Conservation (phyloP, 139 green algal species). For the Monoraphidium neglectum region DNA sequence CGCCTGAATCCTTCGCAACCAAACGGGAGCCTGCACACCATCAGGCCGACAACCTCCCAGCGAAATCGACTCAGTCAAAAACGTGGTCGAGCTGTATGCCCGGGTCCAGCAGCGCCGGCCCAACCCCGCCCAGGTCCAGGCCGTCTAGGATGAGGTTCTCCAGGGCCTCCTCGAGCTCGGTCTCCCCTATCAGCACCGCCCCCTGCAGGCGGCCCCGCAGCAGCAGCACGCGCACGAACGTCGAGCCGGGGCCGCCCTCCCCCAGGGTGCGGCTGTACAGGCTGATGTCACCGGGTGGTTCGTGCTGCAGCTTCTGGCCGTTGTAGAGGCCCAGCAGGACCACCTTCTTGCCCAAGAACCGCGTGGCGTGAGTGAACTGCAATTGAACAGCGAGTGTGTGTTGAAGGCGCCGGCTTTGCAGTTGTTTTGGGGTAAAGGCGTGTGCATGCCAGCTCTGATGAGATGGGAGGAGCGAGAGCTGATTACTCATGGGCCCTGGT, state of each 20-base stretch:
- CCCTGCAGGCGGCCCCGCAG: constrained; percentile 67
- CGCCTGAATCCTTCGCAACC: too few species aligned
- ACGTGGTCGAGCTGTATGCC: constrained; percentile 78
- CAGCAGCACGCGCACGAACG: constrained; percentile 85
- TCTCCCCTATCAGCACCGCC: constrained; percentile 83
- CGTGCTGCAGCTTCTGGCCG: constrained; percentile 72
- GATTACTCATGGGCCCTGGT: background rate
- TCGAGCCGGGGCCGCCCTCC: constrained; percentile 23
- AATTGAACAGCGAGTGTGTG: too few species aligned
- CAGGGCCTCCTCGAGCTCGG: constrained; percentile 83
- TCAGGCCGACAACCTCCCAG: too few species aligned
- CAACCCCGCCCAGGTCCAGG: constrained; percentile 73
- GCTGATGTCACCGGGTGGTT: constrained; percentile 57
- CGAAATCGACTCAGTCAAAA: constrained; percentile 77
- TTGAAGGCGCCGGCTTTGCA: too few species aligned
- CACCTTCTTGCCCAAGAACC: constrained; percentile 82
- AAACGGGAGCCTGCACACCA: too few species aligned
- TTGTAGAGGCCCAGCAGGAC: constrained; percentile 91
- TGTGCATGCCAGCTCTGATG: too few species aligned
- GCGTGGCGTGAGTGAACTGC: constrained; percentile 84
- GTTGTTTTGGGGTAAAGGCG: too few species aligned
- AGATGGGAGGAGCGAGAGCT: background rate
- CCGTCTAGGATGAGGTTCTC: constrained; percentile 90
- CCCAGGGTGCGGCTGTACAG: constrained; percentile 57
- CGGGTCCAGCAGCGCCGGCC: constrained; percentile 74